phyloP scores from a whole-genome alignment of 805 yeast genomes.

The Teunomyces barrocoloradensis region DNA sequence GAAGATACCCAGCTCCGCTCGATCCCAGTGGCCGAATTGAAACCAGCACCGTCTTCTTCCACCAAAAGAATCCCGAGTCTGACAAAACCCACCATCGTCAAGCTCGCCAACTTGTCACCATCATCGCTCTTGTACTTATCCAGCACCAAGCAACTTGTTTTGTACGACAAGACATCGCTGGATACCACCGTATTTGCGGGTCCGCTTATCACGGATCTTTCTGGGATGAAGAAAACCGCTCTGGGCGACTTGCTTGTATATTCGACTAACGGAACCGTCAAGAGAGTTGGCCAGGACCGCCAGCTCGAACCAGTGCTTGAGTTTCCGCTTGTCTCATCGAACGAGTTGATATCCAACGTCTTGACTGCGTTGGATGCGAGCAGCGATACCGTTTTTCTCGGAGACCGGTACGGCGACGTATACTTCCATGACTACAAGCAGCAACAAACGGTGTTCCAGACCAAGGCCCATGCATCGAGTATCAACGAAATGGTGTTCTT shows the following conservation, averaged over 20 bases:
- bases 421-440: slow-evolving; percentile 15
- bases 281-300: slow-evolving; percentile 18
- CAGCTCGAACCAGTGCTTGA: slow-evolving; percentile 9
- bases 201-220: slow-evolving; percentile 35
- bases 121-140: slow-evolving; percentile 26
- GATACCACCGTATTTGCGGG: slow-evolving; percentile 24
- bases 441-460: slow-evolving; percentile 14
- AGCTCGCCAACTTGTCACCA: slow-evolving; percentile 23
- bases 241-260: slow-evolving; percentile 34
- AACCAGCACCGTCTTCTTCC: background rate
- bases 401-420: slow-evolving; percentile 50
- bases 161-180: slow-evolving; percentile 17
- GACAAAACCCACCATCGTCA: slow-evolving; percentile 12
- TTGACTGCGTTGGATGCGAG: slow-evolving; percentile 41
- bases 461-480: slow-evolving; percentile 52
- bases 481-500: slow-evolving; percentile 46
- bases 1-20: slow-evolving; percentile 9
- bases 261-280: slow-evolving; percentile 43
- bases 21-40: slow-evolving; percentile 12
- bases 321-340: slow-evolving; percentile 19
- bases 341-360: slow-evolving; percentile 37
- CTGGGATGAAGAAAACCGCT: slow-evolving; percentile 36
- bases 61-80: too few species aligned
- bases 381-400: slow-evolving; percentile 30
- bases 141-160: slow-evolving; percentile 37